Evolutionary conservation across 768 basidiomycete species (phyloP).

Genomic region (Naganishia friedmannii): DNA sequence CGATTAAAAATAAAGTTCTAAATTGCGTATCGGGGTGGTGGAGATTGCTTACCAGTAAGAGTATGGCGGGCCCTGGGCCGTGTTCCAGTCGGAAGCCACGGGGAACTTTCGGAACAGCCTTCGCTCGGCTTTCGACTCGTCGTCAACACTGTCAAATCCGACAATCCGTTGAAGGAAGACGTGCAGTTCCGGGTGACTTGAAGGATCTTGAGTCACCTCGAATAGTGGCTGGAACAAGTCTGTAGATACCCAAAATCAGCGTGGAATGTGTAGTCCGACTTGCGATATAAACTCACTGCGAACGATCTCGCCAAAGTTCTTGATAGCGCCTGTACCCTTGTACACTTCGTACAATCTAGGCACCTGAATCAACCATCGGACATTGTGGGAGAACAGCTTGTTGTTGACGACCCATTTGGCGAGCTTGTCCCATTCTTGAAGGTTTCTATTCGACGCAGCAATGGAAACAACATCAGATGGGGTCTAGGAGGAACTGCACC

Average conservation of each 20-base stretch:
- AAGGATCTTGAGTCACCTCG: conserved; percentile 90
- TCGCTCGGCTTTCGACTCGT: conserved; percentile 90
- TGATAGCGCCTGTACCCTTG: conserved; percentile 76
- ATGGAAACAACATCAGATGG: not conserved
- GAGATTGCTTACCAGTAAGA: conserved; percentile 75
- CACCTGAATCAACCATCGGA: conserved; percentile 94
- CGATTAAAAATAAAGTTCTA: conserved; percentile 7
- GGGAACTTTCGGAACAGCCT: conserved; percentile 92
- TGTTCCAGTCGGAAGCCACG: conserved; percentile 84
- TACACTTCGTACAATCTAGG: conserved; percentile 94
- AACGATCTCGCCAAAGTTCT: conserved; percentile 87
- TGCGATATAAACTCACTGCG: conserved; percentile 63
- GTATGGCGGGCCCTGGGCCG: conserved; percentile 84
- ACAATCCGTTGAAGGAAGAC: conserved; percentile 90
- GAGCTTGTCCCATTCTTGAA: conserved; percentile 93
- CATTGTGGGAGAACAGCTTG: conserved; percentile 92
- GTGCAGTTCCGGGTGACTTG: conserved; percentile 86
- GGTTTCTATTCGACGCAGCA: conserved; percentile 33
- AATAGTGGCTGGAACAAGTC: conserved; percentile 91
- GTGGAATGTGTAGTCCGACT: not conserved
- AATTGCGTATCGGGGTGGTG: not conserved
- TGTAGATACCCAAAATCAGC: conserved; percentile 48
- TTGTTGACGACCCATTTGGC: conserved; percentile 94
- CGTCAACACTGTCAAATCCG: conserved; percentile 98
- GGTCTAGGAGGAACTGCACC: conserved; percentile 16